Evolutionary conservation across 768 basidiomycete species (phyloP), one percentile per base, ranked within the genome.

Genomic region (Mycena vulgaris): DNA sequence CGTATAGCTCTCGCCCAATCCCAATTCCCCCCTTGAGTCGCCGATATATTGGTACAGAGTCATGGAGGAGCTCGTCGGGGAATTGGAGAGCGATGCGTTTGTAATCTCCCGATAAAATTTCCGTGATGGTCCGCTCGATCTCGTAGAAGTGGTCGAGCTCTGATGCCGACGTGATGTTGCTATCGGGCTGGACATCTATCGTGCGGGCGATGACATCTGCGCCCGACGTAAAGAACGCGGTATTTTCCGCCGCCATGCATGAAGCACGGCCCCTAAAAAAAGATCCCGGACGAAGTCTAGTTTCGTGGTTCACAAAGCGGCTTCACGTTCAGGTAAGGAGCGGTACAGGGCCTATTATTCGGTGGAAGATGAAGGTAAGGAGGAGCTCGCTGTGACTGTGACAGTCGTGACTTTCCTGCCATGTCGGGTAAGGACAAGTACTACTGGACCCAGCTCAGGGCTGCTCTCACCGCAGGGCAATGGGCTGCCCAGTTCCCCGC

Each of bases 1-100:
- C 92, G 78, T 95, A 97, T 27, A 95, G 82, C 74, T 97, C 93
- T 58, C 83, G 83, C 25, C 79, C 80, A 21, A 58, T 58, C 51
- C 85, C 83, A 27, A 90, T 77, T 63, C 75, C 80, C 2, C 77
- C 76, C 76, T 92, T 93, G 39, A 99, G 85, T 5, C 82, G 77
- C 42, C 89, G 86, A 78, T 91, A 96, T 30, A 99, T 91, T 3
- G 91, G 90, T 19, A 98, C 96, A 0, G 95, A 95, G 73, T 94
- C 91, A 33, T 89, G 89, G 16, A 99, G 81, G 25, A 98, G 88
- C 78, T 97, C 95, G 78, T 99, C 98, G 0, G 98, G 97, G 74
- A 99, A 98, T 80, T 99, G 98, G 14, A 99, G 87, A 0, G 95
- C 95, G 57, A 96, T 89, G 93, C 93, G 86, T 79, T 91, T 92